phyloP scores from a whole-genome alignment of 305 asterid genomes.

The Fraxinus ornus region DNA sequence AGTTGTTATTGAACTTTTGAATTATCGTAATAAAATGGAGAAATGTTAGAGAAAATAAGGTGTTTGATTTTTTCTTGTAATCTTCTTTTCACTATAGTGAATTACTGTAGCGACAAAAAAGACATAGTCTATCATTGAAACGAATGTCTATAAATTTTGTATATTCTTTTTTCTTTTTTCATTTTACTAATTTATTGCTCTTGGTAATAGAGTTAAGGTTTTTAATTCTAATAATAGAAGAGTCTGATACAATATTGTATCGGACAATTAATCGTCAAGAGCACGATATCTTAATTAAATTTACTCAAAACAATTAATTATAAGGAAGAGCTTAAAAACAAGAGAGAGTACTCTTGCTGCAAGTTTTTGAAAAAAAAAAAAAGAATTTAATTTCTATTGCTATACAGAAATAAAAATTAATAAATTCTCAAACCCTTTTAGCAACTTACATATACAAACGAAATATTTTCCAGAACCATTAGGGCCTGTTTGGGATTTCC shows the following conservation, averaged over 20 bases:
- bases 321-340: not conserved
- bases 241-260: not conserved
- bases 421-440: not conserved
- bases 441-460: not conserved
- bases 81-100: not conserved
- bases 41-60: not conserved
- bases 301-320: not conserved
- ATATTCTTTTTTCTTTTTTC: too few relatives aligned
- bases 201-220: not conserved
- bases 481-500: too few relatives aligned
- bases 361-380: not conserved
- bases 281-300: not conserved
- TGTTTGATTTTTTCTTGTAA: too few relatives aligned
- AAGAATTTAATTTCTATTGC: not conserved
- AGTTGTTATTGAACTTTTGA: not conserved
- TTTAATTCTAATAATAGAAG: not conserved
- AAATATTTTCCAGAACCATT: too few relatives aligned
- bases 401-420: not conserved
- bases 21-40: not conserved
- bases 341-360: not conserved
- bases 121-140: too few relatives aligned
- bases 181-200: too few relatives aligned
- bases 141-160: too few relatives aligned
- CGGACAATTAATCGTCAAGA: not conserved
- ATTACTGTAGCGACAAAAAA: too few relatives aligned